Evolutionary conservation across 1,139 yeast species (phyloP).

Genomic region (Sugiyamaella grinbergsii): DNA sequence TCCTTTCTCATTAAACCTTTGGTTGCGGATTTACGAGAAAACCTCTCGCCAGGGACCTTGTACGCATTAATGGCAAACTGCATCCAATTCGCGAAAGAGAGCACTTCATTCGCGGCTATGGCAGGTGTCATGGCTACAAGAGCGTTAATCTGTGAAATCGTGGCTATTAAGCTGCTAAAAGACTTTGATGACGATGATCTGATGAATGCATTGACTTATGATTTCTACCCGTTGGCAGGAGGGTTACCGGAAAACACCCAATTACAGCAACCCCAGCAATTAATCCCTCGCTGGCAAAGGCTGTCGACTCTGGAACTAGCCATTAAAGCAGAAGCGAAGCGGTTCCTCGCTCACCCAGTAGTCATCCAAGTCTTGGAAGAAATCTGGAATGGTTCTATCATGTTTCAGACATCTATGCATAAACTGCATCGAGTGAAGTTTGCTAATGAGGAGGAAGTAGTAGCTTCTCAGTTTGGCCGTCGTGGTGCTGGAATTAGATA

Average conservation of each 20-base stretch:
- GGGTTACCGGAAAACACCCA: slow-evolving; percentile 29
- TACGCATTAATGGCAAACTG: slow-evolving; percentile 45
- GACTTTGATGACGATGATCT: slow-evolving; percentile 51
- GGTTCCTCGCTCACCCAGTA: slow-evolving; percentile 58
- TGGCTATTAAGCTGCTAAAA: slow-evolving; percentile 55
- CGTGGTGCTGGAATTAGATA: slow-evolving; percentile 45
- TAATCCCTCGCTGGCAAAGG: slow-evolving; percentile 50
- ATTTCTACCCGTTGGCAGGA: slow-evolving; percentile 46
- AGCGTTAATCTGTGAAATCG: slow-evolving; percentile 57
- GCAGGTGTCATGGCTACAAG: slow-evolving; percentile 55
- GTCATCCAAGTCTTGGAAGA: slow-evolving; percentile 54
- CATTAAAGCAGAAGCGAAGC: slow-evolving; percentile 56
- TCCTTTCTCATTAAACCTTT: slow-evolving; percentile 56
- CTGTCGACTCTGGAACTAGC: slow-evolving; percentile 59
- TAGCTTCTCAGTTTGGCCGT: slow-evolving; percentile 37
- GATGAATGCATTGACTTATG: slow-evolving; percentile 48
- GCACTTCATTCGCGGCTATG: slow-evolving; percentile 51
- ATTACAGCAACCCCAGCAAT: slow-evolving; percentile 16
- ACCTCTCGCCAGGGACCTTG: slow-evolving; percentile 40
- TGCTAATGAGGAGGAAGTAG: slow-evolving; percentile 36
- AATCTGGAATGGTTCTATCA: slow-evolving; percentile 56
- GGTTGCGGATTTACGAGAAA: slow-evolving; percentile 37
- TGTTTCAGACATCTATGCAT: slow-evolving; percentile 46
- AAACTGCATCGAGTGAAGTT: slow-evolving; percentile 42
- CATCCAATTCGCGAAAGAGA: slow-evolving; percentile 51